Percentiles rank a stretch among this genome's conserved stretches.
phyloP scores from a whole-genome alignment of 116 monocot species.

The Dioscorea cayenensis region DNA sequence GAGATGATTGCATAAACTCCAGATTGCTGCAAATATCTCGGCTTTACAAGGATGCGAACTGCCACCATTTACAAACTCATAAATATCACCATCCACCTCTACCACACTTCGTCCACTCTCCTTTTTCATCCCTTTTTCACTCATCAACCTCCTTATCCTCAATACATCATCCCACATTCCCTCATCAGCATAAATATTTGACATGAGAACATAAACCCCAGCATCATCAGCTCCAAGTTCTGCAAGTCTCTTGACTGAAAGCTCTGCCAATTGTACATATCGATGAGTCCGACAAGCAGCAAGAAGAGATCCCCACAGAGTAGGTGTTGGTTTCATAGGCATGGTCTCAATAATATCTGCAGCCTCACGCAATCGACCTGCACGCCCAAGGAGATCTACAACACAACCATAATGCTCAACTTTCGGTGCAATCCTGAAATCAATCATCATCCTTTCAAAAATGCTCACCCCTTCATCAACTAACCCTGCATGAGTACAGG shows the following conservation, averaged over 20 bases:
- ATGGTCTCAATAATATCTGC: constrained; percentile 23
- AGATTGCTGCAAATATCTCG: no score
- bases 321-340: constrained; percentile 20
- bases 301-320: constrained; percentile 44
- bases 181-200: constrained; percentile 51
- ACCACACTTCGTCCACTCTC: constrained; percentile 40
- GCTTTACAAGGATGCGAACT: no score
- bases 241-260: constrained; percentile 13
- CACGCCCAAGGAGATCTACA: constrained; percentile 50
- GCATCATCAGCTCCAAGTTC: constrained; percentile 32
- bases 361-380: constrained; percentile 32
- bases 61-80: constrained; percentile 26
- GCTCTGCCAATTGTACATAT: constrained; percentile 29
- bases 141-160: constrained; percentile 39
- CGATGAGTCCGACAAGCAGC: constrained; percentile 36
- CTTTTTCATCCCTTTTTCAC: constrained; percentile 38
- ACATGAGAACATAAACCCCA: constrained; percentile 47
- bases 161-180: constrained; percentile 47
- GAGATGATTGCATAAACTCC: no score
- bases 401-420: constrained; percentile 50
- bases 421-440: constrained; percentile 22
- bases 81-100: constrained; percentile 36
- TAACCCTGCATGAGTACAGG: constrained; percentile 38
- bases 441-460: constrained; percentile 31
- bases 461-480: constrained; percentile 30